These are phyloP conservation scores for Fusarium miscanthi DNA, from an alignment of 2,329 filamentous ascomycete species.

Conservation along the genomic window DNA sequence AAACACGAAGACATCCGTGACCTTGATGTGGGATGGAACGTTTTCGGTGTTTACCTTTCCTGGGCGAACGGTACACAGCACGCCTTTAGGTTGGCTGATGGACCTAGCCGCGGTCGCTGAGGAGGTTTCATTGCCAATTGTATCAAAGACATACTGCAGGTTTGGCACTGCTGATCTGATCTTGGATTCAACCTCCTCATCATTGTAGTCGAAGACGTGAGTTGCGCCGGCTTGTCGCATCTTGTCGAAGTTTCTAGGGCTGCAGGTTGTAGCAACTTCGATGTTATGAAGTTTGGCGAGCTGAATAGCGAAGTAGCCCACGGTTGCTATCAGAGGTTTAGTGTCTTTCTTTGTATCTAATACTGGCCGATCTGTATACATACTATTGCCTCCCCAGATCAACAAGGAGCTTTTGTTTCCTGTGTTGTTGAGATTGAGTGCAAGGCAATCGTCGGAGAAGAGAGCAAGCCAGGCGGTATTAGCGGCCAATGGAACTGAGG, in stretches of 20 bases:
- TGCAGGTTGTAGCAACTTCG: constrained; percentile 51
- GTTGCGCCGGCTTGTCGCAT: constrained; percentile 48
- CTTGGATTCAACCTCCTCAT: constrained; percentile 48
- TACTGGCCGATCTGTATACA: accelerated
- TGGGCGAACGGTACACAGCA: constrained; percentile 56
- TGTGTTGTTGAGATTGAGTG: constrained; percentile 33
- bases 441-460: constrained; percentile 51
- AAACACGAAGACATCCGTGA: constrained; percentile 58
- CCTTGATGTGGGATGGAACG: constrained; percentile 46
- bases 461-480: constrained; percentile 54
- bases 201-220: constrained; percentile 55
- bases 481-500: constrained; percentile 52
- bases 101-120: constrained; percentile 48
- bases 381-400: constrained; percentile 56
- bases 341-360: accelerated
- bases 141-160: constrained; percentile 54
- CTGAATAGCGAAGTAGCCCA: constrained; percentile 45
- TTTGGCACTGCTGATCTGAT: constrained; percentile 47
- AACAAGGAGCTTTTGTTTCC: constrained; percentile 41
- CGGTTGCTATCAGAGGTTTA: constrained; percentile 7
- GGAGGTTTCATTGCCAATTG: constrained; percentile 52
- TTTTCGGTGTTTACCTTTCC: constrained; percentile 54
- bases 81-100: constrained; percentile 35
- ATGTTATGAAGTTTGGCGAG: constrained; percentile 47
- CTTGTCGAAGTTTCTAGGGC: constrained; percentile 46